Evolutionary conservation across 2,329 filamentous ascomycete genomes (phyloP).

Genomic region (Byssochlamys sp.): DNA sequence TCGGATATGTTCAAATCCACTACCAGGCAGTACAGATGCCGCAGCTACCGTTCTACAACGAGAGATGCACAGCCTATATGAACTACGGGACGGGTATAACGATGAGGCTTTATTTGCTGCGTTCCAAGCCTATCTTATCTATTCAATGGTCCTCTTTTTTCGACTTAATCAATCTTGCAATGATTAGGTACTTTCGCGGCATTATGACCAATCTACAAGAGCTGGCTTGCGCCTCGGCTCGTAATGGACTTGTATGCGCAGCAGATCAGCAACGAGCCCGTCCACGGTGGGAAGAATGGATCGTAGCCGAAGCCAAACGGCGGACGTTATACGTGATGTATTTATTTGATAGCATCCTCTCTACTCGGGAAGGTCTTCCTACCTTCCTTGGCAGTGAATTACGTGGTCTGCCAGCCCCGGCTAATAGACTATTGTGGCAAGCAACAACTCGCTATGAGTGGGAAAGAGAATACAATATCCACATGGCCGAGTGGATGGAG

Average conservation of each 20-base stretch:
- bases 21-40: conserved; percentile 23
- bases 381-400: conserved; percentile 44
- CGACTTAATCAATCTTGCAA: conserved; percentile 16
- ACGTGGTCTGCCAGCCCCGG: conserved; percentile 36
- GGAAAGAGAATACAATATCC: conserved; percentile 35
- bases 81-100: conserved; percentile 12
- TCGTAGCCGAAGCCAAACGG: conserved; percentile 43
- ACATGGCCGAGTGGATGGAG: conserved; percentile 35
- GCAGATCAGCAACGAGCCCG: conserved; percentile 31
- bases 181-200: conserved; percentile 26
- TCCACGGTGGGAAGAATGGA: conserved; percentile 46
- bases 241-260: conserved; percentile 35
- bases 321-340: conserved; percentile 46
- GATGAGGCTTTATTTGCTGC: conserved; percentile 29
- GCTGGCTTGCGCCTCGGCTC: conserved; percentile 33
- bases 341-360: conserved; percentile 44
- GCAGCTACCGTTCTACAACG: conserved; percentile 28
- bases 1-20: conserved; percentile 30
- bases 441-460: conserved; percentile 29
- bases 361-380: conserved; percentile 36
- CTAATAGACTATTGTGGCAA: conserved; percentile 36
- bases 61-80: conserved; percentile 36
- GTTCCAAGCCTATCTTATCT: conserved; percentile 45
- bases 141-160: conserved; percentile 42
- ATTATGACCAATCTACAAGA: conserved; percentile 43